Evolutionary conservation across 345 rosid species (phyloP), one percentile per base, ranked within the genome.

Genomic region (Draba incana): DNA sequence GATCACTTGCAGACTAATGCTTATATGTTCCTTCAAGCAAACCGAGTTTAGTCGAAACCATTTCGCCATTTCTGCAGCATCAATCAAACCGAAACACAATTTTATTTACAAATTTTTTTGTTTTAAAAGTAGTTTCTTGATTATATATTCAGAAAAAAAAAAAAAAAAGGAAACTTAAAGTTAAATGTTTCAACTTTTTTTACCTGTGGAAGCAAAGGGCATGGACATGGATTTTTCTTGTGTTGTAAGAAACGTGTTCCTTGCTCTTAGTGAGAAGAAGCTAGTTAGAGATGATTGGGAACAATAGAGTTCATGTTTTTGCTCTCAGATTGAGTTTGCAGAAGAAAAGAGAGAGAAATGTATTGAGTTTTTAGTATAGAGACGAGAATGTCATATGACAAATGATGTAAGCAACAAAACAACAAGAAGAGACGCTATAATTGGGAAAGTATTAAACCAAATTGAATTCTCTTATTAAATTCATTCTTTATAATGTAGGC

Each of bases 21-120:
- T 83, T 67, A 83, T 57, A 23, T 82, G 75, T 85, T 86, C 96
- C 80, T 81, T 65, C 71, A 85, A 64, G 67, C 96, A 88, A 12
- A 71, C 77, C 2, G 82, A 84, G 39, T 77, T 50, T 41, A 50
- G 71, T 52, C 75, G 77, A 24, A 46, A 76, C 90, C 88, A 80
- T 43, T 69, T 68, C 62, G 47, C 42, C 70, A 70, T 69, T 27
- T 61, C 69, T 45, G 28, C 55, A 50, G 23, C 35, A 51, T 56
- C 43, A 47, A 10, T 4, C 39, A 57, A 72, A 72, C 27, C 57
- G 20, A 46, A 33, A 46, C 48, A 54, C 41, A 44, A 28, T 28
- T 3, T 28, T 4, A 28, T 28, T 20, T 28, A 28, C 31, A 28
- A 28, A 3, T 28, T 3, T 28, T 28, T 28, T 28, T 5, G 31